Evolutionary conservation across 208 protist species (phyloP), one percentile per base, ranked within the genome.

Genomic region (Herpetomonas tarakana): DNA sequence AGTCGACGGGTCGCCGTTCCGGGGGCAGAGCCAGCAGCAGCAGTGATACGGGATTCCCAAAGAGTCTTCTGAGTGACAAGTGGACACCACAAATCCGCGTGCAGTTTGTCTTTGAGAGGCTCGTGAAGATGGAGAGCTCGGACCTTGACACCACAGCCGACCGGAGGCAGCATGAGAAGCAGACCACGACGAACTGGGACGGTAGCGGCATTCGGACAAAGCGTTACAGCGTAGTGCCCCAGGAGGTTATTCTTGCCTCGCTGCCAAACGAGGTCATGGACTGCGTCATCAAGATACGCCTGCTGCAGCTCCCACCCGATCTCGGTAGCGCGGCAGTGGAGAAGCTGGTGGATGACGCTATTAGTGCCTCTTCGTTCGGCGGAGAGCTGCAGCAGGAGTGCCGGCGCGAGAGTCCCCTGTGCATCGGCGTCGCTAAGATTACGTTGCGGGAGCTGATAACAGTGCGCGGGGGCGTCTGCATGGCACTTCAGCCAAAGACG

Each of bases 351-450:
- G 44, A 38, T 12, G 2, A 2, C 22, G 51, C 50, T 25, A 21
- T 35, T 22, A 60, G 60, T 7, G 65, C 56, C 25, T 25, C 27
- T 19, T 49, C 44, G 3, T 27, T 72, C 7, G 46, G 53, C 18
- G 3, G 19, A 18, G 62, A 30, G 19, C 58, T 56, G 14, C 29
- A 52, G 9, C 56, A 59, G 29, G 63, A 60, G 18, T 74, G 61
- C 54, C 68, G 65, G 9, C 49, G 65, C 35, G 74, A 78, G 51
- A 76, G 46, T 2, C 78, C 82, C 7, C 58, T 94, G 21, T 94
- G 88, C 59, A 83, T 94, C 56, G 88, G 88, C 12, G 81, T 94
- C 0, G 76, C 82, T 25, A 94, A 92, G 53, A 77, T 94, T 47
- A 81, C 68, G 16, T 64, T 94, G 28, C 68, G 76, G 28, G 78